Percentiles rank a stretch among this genome's conserved stretches.
These are phyloP conservation scores for Fusarium denticulatum DNA, from an alignment of 2,329 filamentous ascomycete species.

Conservation along the genomic window DNA sequence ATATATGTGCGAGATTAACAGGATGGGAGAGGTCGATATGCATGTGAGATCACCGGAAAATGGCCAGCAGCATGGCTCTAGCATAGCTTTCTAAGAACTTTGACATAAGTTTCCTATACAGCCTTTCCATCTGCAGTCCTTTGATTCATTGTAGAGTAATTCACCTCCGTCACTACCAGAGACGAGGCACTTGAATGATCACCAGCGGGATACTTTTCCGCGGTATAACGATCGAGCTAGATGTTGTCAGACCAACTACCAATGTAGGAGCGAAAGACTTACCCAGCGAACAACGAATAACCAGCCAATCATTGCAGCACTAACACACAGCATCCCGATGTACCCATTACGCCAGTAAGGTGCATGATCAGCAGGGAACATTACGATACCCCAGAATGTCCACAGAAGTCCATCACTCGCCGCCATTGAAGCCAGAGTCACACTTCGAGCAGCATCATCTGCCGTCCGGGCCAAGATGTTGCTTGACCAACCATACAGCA, in stretches of 20 bases:
- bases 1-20: too few relatives aligned
- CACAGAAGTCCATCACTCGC: slow-evolving; percentile 52
- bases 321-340: slow-evolving; percentile 40
- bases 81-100: neutral
- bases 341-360: slow-evolving; percentile 52
- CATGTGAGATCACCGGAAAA: too few relatives aligned
- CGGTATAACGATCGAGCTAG: slow-evolving; percentile 21
- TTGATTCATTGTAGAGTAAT: neutral
- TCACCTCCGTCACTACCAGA: neutral
- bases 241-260: neutral
- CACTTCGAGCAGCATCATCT: slow-evolving; percentile 53
- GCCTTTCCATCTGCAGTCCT: neutral
- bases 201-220: neutral
- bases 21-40: too few relatives aligned
- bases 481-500: slow-evolving; percentile 42
- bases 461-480: slow-evolving; percentile 34
- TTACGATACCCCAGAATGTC: slow-evolving; percentile 57
- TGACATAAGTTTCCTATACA: neutral
- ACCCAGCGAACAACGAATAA: slow-evolving; percentile 32
- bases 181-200: neutral
- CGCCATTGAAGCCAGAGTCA: slow-evolving; percentile 55
- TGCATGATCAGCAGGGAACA: slow-evolving; percentile 55
- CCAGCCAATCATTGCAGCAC: slow-evolving; percentile 8
- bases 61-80: too few relatives aligned
- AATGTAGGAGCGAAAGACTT: too few relatives aligned